A percentile compares a stretch with the other conserved stretches of the same genome.
These are phyloP conservation scores for Thermothielavioides terrestris DNA, from an alignment of 495 filamentous ascomycete genomes.

Conservation along the genomic window DNA sequence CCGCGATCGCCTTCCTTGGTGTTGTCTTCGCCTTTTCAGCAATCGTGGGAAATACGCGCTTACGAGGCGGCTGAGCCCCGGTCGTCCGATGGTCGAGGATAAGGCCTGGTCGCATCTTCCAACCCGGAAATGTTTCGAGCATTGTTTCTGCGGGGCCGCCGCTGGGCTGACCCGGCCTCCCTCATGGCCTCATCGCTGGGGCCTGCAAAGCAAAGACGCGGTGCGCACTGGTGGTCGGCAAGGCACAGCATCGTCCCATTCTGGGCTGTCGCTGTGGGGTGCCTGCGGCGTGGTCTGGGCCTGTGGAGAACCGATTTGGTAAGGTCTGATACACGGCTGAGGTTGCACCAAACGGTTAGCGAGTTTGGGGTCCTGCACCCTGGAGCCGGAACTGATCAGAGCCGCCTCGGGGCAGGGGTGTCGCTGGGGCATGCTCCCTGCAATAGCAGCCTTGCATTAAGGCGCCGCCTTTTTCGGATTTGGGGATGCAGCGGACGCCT, in stretches of 20 bases:
- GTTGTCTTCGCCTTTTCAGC: no score
- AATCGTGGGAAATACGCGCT: not conserved
- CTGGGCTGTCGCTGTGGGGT: constrained; percentile 5
- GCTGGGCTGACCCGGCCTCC: not conserved
- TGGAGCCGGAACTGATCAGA: constrained; percentile 27
- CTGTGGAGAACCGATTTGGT: constrained; percentile 17
- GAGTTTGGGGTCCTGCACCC: constrained; percentile 30
- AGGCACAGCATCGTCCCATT: constrained; percentile 2
- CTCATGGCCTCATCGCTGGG: not conserved
- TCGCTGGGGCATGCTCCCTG: constrained; percentile 15
- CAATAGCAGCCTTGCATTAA: constrained; percentile 15
- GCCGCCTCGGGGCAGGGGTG: constrained; percentile 23
- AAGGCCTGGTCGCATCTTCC: constrained; percentile 9
- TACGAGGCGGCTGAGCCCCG: not conserved
- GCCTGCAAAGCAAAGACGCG: not conserved
- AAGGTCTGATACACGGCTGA: constrained; percentile 34
- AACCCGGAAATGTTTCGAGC: constrained; percentile 12
- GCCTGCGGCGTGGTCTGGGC: constrained; percentile 9
- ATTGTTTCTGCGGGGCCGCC: constrained; percentile 9
- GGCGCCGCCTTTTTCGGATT: constrained; percentile 1
- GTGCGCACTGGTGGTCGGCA: not conserved
- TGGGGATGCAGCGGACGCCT: not conserved
- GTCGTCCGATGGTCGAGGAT: constrained; percentile 1
- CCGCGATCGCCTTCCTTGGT: no score
- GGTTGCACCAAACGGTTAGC: constrained; percentile 31